Evolutionary conservation across 805 yeast genomes (phyloP), one percentile per base, ranked within the genome.

Genomic region (Pichia paraexigua): DNA sequence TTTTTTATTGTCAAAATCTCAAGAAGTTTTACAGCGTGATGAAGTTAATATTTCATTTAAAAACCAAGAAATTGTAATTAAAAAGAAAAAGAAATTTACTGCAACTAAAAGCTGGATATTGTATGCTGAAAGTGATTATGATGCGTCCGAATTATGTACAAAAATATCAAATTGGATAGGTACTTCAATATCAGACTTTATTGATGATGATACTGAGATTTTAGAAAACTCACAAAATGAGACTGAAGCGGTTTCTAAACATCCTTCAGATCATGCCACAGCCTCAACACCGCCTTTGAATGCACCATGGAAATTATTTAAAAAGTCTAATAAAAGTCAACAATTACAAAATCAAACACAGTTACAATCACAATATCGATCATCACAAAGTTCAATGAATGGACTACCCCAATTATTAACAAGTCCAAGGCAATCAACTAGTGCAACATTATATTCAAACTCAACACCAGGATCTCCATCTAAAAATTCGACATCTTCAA

Each of bases 111-210:
- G 51, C 24, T 60, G 61, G 51, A 75, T 79, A 47, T 76, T 89
- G 49, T 87, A 95, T 65, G 85, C 94, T 2, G 95, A 90, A 63
- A 80, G 85, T 10, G 85, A 85, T 44, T 76, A 73, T 27, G 96
- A 89, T 61, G 68, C 67, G 9, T 61, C 59, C 24, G 61, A 61
- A 8, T 32, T 55, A 61, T 70, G 68, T 46, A 43, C 48, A 52
- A 56, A 45, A 32, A 22, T 55, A 3, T 48, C 28, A 20, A 22
- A 28, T 10, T 55, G 56, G 58, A 24, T 51, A 7, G 51, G 41
- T 21, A 13, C 39, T 5, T 12, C 37, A 1, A 20, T 20, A n/a
- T 10, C 20, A 21, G 58, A 52, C 10, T 35, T 35, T 32, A 25
- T 47, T 10, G 59, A 56, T 40, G 58, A 59, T 41, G 45, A 51